These are phyloP conservation scores for Apiotrichum gamsii DNA, from an alignment of 1,284 basidiomycete species.

Conservation along the genomic window DNA sequence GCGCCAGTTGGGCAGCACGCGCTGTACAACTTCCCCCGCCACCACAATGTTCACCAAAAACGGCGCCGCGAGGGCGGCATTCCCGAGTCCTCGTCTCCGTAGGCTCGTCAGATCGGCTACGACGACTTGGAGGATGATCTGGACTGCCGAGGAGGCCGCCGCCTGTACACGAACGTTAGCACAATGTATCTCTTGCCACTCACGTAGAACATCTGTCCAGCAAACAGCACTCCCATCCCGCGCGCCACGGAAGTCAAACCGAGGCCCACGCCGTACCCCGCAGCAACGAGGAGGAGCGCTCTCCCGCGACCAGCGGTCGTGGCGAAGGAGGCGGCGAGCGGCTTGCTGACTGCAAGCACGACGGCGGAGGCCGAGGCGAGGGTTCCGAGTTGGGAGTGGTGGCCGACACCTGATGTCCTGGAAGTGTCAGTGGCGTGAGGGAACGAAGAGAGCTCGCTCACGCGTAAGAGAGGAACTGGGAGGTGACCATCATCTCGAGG, in stretches of 20 bases:
- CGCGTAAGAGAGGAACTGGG: constrained; percentile 60
- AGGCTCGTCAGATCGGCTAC: constrained; percentile 74
- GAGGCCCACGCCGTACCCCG: constrained; percentile 48
- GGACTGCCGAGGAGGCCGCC: constrained; percentile 45
- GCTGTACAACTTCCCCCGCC: constrained; percentile 60
- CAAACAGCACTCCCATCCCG: too few species aligned
- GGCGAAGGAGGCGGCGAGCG: constrained; percentile 70
- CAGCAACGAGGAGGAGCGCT: constrained; percentile 56
- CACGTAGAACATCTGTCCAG: constrained; percentile 42
- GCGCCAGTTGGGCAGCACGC: constrained; percentile 55
- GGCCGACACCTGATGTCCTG: constrained; percentile 50
- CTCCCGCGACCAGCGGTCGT: constrained; percentile 57
- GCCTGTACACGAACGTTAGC: too few species aligned
- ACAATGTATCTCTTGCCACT: too few species aligned
- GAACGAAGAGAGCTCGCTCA: neutral
- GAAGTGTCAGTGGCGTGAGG: neutral
- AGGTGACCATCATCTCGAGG: constrained; percentile 62
- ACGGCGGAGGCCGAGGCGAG: constrained; percentile 53
- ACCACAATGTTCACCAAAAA: constrained; percentile 58
- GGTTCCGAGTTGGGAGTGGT: constrained; percentile 58
- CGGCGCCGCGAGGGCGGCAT: constrained; percentile 59
- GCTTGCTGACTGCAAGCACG: constrained; percentile 65
- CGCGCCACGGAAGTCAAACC: too few species aligned
- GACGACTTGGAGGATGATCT: constrained; percentile 66
- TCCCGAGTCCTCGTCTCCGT: constrained; percentile 66